Conservation (phyloP, 2,329 filamentous ascomycete genomes). For the Neopestalotiopsis sp. region DNA sequence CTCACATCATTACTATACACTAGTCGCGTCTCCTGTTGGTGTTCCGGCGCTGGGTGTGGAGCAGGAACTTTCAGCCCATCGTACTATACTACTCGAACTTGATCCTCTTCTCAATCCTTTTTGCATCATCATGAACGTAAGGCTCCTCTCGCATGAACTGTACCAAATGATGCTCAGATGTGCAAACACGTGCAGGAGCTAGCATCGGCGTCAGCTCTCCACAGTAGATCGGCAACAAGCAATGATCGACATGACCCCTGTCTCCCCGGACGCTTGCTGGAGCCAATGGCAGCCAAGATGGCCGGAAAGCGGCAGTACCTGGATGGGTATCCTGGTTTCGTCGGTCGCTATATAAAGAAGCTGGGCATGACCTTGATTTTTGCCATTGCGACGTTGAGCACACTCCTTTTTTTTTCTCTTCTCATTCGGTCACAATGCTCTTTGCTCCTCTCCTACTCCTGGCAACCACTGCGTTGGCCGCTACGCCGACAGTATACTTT, state of each 20-base stretch:
- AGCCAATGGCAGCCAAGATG: not conserved
- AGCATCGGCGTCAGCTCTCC: not conserved
- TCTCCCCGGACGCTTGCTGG: not conserved
- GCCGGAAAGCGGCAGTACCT: not conserved
- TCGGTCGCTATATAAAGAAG: not conserved
- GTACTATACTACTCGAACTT: no score
- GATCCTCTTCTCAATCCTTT: not conserved
- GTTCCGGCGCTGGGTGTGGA: no score
- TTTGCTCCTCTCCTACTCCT: conserved; percentile 4
- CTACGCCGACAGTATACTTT: conserved; percentile 60
- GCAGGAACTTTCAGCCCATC: no score
- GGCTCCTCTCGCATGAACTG: not conserved
- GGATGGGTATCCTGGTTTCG: not conserved
- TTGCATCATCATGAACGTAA: not conserved
- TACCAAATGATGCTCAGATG: not conserved
- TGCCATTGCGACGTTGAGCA: not conserved
- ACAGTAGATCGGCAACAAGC: not conserved
- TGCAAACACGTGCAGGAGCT: conserved; percentile 2
- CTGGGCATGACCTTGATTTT: not conserved
- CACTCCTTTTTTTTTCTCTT: not conserved
- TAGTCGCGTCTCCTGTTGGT: no score
- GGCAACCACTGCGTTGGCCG: conserved; percentile 15
- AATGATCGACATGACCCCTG: conserved; percentile 3
- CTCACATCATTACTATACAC: no score
- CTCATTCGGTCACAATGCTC: not conserved